Evolutionary conservation across 805 yeast species (phyloP).

Genomic region (Sugiyamaella mastotermitis): DNA sequence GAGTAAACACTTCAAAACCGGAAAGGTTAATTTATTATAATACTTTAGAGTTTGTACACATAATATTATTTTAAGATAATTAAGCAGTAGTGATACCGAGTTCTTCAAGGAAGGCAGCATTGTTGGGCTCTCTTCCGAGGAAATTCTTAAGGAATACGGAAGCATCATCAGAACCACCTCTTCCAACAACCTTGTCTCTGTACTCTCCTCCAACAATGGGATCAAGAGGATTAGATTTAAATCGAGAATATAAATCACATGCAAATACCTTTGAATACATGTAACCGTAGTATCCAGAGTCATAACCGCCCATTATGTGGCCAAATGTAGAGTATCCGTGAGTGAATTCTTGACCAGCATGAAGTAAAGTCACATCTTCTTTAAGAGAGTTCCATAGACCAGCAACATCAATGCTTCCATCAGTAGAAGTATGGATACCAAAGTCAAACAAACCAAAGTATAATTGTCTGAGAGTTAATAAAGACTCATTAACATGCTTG

Average conservation of each 20-base stretch:
- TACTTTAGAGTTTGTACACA: too few relatives aligned
- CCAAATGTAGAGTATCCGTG: slow-evolving; percentile 70
- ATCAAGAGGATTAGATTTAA: slow-evolving; percentile 63
- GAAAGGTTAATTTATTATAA: too few relatives aligned
- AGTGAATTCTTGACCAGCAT: slow-evolving; percentile 48
- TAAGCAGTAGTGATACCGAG: slow-evolving; percentile 35
- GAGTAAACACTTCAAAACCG: too few relatives aligned
- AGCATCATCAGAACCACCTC: slow-evolving; percentile 72
- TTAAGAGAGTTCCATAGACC: slow-evolving; percentile 61
- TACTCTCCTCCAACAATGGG: slow-evolving; percentile 55
- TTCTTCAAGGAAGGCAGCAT: slow-evolving; percentile 67
- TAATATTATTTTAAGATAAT: neutral
- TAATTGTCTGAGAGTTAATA: slow-evolving; percentile 66
- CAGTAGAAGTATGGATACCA: slow-evolving; percentile 48
- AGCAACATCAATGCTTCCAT: slow-evolving; percentile 46
- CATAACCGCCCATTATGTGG: slow-evolving; percentile 80
- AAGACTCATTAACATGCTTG: slow-evolving; percentile 72
- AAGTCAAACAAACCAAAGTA: slow-evolving; percentile 77
- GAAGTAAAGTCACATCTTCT: slow-evolving; percentile 48
- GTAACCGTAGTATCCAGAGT: slow-evolving; percentile 82
- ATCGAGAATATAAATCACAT: slow-evolving; percentile 69
- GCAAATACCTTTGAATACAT: slow-evolving; percentile 84
- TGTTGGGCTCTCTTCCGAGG: slow-evolving; percentile 70
- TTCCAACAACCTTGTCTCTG: slow-evolving; percentile 60
- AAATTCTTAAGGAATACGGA: slow-evolving; percentile 57